Base-by-base conservation (phyloP, 179 eudicot species). In the Silene vulgaris region DNA sequence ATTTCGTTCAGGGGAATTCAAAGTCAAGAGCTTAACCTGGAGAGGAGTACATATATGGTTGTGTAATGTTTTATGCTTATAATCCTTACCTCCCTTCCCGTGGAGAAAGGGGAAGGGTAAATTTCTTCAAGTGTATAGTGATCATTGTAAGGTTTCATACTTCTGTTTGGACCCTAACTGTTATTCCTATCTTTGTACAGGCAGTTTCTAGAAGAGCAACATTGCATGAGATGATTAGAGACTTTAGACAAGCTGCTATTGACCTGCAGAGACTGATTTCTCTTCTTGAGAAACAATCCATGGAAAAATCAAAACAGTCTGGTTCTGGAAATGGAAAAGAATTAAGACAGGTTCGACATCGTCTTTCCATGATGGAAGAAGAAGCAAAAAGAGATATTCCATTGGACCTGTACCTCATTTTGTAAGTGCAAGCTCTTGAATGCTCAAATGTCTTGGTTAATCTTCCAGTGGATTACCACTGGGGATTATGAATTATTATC, bases 141-240 rank as follows among this genome's bases (percentile, higher is more conserved):
- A 69, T 69, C 32, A 69, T 69, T 48, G 61, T 7, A 21, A 50
- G 37, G 8, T 43, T 50, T 70, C 61, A 70, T 48, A n/a, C 64
- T 56, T 56, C 23, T 29, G 35, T 40, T 73, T 50, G 3, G 7
- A 8, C 48, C 60, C 52, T 61, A 35, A 61, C 56, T 21, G 35
- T 77, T 75, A 69, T 45, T 71, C 71, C 16, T 73, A 65, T 56
- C 29, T 21, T 28, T 76, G 48, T 28, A 59, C 86, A 94, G 98
- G 98, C 96, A 71, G 83, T 92, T 75, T 92, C 92, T 26, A 90
- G 98, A 87, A 88, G 97, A 84, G 94, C 97, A 66, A 92, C 96
- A 17, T 81, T 92, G 81, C 87, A 92, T 84, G 98, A 92, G 80
- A 84, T 83, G 89, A 90, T 94, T 71, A 85, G 97, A 84, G 98